phyloP scores from a whole-genome alignment of 2,329 filamentous ascomycete species.

The Bipolaris cookei region DNA sequence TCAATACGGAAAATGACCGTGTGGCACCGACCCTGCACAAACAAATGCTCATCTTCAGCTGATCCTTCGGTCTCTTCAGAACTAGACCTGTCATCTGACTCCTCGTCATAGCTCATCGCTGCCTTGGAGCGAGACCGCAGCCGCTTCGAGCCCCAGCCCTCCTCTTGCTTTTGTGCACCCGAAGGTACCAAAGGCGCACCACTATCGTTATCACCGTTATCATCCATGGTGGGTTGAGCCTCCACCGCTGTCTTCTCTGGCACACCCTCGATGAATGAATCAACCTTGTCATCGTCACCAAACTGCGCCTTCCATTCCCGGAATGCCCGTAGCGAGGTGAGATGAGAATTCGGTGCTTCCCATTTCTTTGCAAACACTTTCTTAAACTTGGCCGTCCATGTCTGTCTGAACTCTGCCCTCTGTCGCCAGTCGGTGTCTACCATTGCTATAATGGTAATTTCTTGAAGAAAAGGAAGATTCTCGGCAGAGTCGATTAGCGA shows the following conservation, averaged over 20 bases:
- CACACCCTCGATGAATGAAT: conserved; percentile 36
- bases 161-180: conserved; percentile 27
- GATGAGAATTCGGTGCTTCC: conserved; percentile 52
- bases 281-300: conserved; percentile 15
- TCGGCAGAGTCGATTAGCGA: conserved; percentile 77
- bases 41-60: conserved; percentile 31
- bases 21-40: conserved; percentile 72
- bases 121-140: conserved; percentile 39
- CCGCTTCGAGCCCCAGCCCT: conserved; percentile 40
- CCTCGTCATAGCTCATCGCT: conserved; percentile 38
- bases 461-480: conserved; percentile 69
- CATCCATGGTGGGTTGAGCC: background rate
- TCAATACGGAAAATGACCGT: conserved; percentile 75
- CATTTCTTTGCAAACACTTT: conserved; percentile 66
- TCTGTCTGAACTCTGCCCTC: conserved; percentile 76
- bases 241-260: conserved; percentile 13
- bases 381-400: conserved; percentile 75
- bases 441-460: conserved; percentile 72
- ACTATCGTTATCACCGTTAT: conserved; percentile 32
- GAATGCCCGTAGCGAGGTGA: conserved; percentile 54
- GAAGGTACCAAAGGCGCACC: conserved; percentile 34
- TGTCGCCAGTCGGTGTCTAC: conserved; percentile 81
- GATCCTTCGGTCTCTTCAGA: conserved; percentile 21
- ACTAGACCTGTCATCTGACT: conserved; percentile 37
- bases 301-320: conserved; percentile 47